Percentiles rank a stretch among this genome's conserved stretches.
Conservation (phyloP, 768 basidiomycete species). For the Gautieria morchelliformis region DNA sequence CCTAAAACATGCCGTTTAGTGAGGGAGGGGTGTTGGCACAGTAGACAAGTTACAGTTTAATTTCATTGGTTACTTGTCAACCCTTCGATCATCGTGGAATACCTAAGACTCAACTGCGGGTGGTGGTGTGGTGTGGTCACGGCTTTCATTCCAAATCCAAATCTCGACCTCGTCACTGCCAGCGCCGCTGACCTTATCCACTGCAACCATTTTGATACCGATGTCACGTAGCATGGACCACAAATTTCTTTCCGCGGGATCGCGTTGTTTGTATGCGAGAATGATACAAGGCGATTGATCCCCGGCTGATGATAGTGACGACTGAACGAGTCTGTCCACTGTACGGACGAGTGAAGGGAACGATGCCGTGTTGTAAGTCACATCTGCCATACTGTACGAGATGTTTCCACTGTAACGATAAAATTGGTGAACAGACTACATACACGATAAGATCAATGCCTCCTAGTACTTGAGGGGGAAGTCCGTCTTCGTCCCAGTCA, state of each 20-base stretch:
- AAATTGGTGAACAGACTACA: conserved; percentile 18
- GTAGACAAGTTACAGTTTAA: too few relatives aligned
- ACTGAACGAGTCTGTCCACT: conserved; percentile 37
- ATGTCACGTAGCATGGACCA: conserved; percentile 52
- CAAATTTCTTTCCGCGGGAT: conserved; percentile 60
- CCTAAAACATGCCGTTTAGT: too few relatives aligned
- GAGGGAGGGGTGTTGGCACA: too few relatives aligned
- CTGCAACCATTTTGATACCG: conserved; percentile 46
- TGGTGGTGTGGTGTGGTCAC: neutral
- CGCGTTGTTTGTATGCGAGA: conserved; percentile 83
- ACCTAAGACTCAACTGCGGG: too few relatives aligned
- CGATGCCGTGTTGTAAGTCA: conserved; percentile 82
- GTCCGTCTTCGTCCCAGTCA: conserved; percentile 64
- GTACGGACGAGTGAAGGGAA: conserved; percentile 74
- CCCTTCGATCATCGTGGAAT: too few relatives aligned
- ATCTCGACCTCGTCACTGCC: conserved; percentile 61
- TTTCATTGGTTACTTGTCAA: too few relatives aligned
- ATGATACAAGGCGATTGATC: conserved; percentile 35
- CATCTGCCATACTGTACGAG: conserved; percentile 74
- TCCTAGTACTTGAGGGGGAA: conserved; percentile 35
- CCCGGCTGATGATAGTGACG: conserved; percentile 16
- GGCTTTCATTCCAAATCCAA: conserved; percentile 41
- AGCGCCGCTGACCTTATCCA: conserved; percentile 47
- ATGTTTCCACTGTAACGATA: neutral
- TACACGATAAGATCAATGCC: conserved; percentile 60